phyloP scores from a whole-genome alignment of 78 protist species.

The Dictyostelium firmibasis region DNA sequence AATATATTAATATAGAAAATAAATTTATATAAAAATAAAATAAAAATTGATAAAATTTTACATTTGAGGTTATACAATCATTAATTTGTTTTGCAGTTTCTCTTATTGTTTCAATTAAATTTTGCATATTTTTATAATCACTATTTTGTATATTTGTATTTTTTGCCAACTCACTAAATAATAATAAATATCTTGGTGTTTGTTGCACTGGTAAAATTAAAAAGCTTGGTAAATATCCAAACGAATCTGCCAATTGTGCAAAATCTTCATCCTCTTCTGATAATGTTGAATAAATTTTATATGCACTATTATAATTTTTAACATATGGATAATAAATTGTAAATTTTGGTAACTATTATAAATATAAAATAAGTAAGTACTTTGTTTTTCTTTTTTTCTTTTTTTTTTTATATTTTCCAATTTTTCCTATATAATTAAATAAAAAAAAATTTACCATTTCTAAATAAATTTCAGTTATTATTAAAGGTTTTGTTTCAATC shows the following conservation, averaged over 20 bases:
- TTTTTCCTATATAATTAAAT: background rate
- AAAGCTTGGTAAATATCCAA: constrained; percentile 66
- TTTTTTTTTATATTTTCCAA: too few relatives aligned
- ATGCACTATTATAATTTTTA: constrained; percentile 68
- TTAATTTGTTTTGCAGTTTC: constrained; percentile 39
- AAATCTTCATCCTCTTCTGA: constrained; percentile 38
- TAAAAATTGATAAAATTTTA: background rate
- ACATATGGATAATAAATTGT: constrained; percentile 60
- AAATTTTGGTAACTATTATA: constrained; percentile 49
- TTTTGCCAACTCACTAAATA: constrained; percentile 30
- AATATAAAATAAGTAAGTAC: background rate
- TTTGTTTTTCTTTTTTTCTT: background rate
- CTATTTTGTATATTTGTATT: constrained; percentile 56
- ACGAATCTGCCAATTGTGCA: background rate
- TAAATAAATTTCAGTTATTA: constrained; percentile 37
- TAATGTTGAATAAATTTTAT: constrained; percentile 37
- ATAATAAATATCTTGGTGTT: constrained; percentile 67
- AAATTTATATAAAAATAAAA: too few relatives aligned
- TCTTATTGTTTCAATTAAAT: constrained; percentile 13
- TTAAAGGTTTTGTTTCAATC: constrained; percentile 6
- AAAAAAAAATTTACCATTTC: constrained; percentile 22
- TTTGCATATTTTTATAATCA: constrained; percentile 22
- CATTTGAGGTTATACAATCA: constrained; percentile 50
- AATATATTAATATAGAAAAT: background rate
- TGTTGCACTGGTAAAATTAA: constrained; percentile 69